Evolutionary conservation across 306 rosid species (phyloP), one percentile per base, ranked within the genome.

Genomic region (Hippophae tibetana): DNA sequence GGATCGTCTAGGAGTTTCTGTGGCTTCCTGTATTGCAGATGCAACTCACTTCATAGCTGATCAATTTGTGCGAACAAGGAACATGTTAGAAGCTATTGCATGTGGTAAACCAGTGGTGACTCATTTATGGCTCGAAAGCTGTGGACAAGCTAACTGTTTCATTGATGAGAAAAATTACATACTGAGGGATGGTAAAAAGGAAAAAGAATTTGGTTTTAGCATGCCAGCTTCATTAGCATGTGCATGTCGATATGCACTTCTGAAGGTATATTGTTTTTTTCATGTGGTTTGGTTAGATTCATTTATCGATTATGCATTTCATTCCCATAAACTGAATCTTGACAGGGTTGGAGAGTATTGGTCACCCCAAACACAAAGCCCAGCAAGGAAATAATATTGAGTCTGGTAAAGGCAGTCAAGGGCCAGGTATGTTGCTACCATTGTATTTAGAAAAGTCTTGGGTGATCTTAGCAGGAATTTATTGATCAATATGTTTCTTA

Each of bases 41-140:
- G 96, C 99, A 18, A 88, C 99, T 18, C 99, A 93, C 62, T 93
- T 93, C 77, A 64, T 93, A 57, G 89, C 99, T 9, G 90, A 88
- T 77, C 75, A 84, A 57, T 93, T 93, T 72, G 81, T 86, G 69
- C 93, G 95, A 4, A 88, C 97, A 27, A 84, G 94, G 69, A 93
- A 88, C 77, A 84, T 93, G 94, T 73, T 93, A 67, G 94, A 84
- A 75, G 97, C 99, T 57, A 93, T 93, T 62, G 94, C 99, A 66
- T 74, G 58, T 49, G 90, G 95, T 42, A 88, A 93, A 78, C 90
- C 83, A 50, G 99, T 93, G 66, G 97, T 93, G 52, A 86, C 95
- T n/a, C 97, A 78, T 78, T 76, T 70, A 62, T 93, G 99, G 99
- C 72, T 93, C 40, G 90, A 88, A 58, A 86, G 89, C 75, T 93